A percentile compares a stretch with the other conserved stretches of the same genome.
Evolutionary conservation across 2,329 filamentous ascomycete genomes (phyloP).

Genomic region (Tolypocladium endophyticum): DNA sequence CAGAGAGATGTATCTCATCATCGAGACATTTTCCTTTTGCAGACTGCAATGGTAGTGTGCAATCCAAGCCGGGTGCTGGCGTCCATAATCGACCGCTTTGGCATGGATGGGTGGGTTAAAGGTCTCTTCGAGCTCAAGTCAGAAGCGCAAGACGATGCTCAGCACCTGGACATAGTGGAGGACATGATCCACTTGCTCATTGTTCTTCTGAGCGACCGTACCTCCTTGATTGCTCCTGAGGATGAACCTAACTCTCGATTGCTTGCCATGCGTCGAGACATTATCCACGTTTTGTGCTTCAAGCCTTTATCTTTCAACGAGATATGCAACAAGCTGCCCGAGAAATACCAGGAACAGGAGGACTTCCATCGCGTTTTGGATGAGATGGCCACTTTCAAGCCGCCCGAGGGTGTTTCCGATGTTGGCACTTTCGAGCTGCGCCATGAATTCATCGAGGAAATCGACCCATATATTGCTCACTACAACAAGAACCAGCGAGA

Average conservation of each 20-base stretch:
- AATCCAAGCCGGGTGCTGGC: slow-evolving; percentile 74
- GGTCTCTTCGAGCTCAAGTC: slow-evolving; percentile 66
- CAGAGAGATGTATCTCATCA: slow-evolving; percentile 91
- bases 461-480: slow-evolving; percentile 93
- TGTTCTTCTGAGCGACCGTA: slow-evolving; percentile 80
- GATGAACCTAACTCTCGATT: slow-evolving; percentile 55
- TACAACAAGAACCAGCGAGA: slow-evolving; percentile 96
- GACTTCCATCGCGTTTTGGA: slow-evolving; percentile 77
- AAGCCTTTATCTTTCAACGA: slow-evolving; percentile 93
- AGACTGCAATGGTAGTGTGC: slow-evolving; percentile 81
- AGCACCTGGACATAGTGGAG: slow-evolving; percentile 87
- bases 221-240: slow-evolving; percentile 60
- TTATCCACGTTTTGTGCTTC: slow-evolving; percentile 91
- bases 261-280: slow-evolving; percentile 72
- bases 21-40: slow-evolving; percentile 85
- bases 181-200: slow-evolving; percentile 93
- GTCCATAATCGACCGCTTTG: slow-evolving; percentile 85
- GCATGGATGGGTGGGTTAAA: slow-evolving; percentile 77
- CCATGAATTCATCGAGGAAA: slow-evolving; percentile 70
- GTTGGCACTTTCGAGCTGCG: slow-evolving; percentile 91
- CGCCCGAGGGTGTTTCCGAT: slow-evolving; percentile 85
- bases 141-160: slow-evolving; percentile 69
- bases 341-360: slow-evolving; percentile 81
- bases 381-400: slow-evolving; percentile 79
- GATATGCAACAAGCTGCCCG: slow-evolving; percentile 73